phyloP scores from a whole-genome alignment of 495 filamentous ascomycete genomes.

The Talaromyces thailandensis region DNA sequence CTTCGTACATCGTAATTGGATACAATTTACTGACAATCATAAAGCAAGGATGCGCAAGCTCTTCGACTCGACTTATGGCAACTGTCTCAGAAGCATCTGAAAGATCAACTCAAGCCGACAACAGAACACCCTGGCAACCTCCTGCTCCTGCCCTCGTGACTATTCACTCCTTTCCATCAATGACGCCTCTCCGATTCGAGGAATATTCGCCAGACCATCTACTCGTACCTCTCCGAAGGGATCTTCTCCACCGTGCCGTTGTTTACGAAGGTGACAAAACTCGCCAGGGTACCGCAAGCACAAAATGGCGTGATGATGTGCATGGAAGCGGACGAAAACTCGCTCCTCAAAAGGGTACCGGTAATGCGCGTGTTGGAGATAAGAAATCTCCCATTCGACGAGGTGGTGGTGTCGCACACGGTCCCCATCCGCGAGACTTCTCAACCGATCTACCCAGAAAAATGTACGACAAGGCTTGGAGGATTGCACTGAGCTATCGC shows the following conservation, averaged over 20 bases:
- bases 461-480: constrained; percentile 93
- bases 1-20: constrained; percentile 1
- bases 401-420: constrained; percentile 80
- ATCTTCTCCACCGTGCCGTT: constrained; percentile 88
- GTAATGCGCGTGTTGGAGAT: constrained; percentile 67
- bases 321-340: constrained; percentile 73
- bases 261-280: constrained; percentile 87
- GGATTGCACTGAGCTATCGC: constrained; percentile 86
- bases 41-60: constrained; percentile 40
- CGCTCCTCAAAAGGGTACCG: constrained; percentile 74
- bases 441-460: constrained; percentile 72
- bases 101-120: constrained; percentile 23
- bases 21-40: constrained; percentile 1
- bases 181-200: constrained; percentile 76
- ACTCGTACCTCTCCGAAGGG: constrained; percentile 73
- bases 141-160: constrained; percentile 56
- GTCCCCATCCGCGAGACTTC: constrained; percentile 86
- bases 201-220: constrained; percentile 76
- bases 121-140: constrained; percentile 18
- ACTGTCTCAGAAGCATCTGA: constrained; percentile 50
- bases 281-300: constrained; percentile 76
- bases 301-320: constrained; percentile 79
- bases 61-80: constrained; percentile 59
- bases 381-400: constrained; percentile 73
- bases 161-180: constrained; percentile 79